phyloP scores from a whole-genome alignment of 2,329 filamentous ascomycete species.

The Talaromyces sp. region DNA sequence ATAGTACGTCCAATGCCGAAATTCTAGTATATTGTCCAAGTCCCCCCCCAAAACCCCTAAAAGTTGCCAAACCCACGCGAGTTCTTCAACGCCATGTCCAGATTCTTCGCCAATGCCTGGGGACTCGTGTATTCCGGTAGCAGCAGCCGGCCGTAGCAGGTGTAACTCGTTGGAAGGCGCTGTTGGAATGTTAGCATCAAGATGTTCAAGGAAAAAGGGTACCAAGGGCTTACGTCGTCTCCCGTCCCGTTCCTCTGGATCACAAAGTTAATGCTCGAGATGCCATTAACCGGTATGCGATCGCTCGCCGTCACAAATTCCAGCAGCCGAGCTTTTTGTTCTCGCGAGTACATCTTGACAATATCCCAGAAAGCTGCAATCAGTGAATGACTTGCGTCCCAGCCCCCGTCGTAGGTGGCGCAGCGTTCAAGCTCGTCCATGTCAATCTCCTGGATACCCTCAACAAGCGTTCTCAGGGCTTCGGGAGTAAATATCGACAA shows the following conservation, averaged over 20 bases:
- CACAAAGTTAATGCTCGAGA: conserved; percentile 75
- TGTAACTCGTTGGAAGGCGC: conserved; percentile 76
- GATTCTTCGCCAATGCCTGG: conserved; percentile 65
- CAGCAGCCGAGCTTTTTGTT: conserved; percentile 69
- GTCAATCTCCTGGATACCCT: conserved; percentile 78
- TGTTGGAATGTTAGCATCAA: conserved; percentile 14
- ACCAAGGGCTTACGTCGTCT: conserved; percentile 36
- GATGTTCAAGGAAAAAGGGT: not conserved
- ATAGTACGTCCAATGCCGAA: not conserved
- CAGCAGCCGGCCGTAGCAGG: conserved; percentile 85
- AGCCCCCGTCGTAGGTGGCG: conserved; percentile 74
- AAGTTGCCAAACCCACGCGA: conserved; percentile 84
- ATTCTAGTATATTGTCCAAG: not conserved
- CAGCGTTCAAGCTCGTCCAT: conserved; percentile 65
- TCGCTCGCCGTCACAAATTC: conserved; percentile 96
- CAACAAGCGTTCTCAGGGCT: conserved; percentile 70
- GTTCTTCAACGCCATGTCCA: conserved; percentile 84
- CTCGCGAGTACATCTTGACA: conserved; percentile 58
- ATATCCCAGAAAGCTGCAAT: conserved; percentile 82
- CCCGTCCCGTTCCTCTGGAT: conserved; percentile 72
- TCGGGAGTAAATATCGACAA: conserved; percentile 66
- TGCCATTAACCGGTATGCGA: conserved; percentile 80
- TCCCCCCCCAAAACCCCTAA: no score
- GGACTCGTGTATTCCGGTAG: conserved; percentile 74
- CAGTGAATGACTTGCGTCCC: conserved; percentile 62